Evolutionary conservation across 2,329 filamentous ascomycete genomes (phyloP).

Genomic region (Nemania sp.): DNA sequence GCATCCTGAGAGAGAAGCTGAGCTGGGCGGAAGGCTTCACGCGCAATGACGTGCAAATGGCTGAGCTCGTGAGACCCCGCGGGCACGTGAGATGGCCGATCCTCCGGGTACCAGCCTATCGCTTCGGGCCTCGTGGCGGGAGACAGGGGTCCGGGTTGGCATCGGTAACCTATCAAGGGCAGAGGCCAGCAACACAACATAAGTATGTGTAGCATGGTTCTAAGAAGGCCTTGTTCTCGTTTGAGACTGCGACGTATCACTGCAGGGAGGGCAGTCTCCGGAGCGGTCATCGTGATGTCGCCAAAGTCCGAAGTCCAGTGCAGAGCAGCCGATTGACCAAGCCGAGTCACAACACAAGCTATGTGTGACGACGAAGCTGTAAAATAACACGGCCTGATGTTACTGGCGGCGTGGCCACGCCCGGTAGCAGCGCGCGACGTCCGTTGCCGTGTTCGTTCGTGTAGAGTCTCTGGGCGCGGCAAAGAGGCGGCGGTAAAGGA

Average conservation of each 20-base stretch:
- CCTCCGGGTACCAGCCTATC: conserved; percentile 16
- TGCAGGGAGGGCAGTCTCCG: neutral
- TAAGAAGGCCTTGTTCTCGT: neutral
- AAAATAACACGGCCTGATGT: conserved; percentile 1
- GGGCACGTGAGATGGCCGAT: conserved; percentile 18
- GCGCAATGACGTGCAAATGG: conserved; percentile 25
- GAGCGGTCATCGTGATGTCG: conserved; percentile 6
- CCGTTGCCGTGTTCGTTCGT: neutral
- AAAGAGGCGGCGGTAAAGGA: neutral
- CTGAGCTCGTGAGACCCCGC: conserved; percentile 26
- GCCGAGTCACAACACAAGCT: neutral
- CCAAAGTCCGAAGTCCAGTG: neutral
- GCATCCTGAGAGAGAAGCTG: conserved; percentile 7
- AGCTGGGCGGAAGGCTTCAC: conserved; percentile 9
- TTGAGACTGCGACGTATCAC: conserved; percentile 16
- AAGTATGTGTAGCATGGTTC: neutral
- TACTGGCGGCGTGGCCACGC: neutral
- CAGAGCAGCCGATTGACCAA: conserved; percentile 1
- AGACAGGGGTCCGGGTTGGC: neutral
- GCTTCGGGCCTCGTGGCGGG: conserved; percentile 23
- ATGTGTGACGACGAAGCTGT: neutral
- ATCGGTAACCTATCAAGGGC: conserved; percentile 4
- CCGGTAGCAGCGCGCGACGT: neutral
- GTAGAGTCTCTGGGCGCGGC: neutral
- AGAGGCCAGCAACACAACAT: neutral